Evolutionary conservation across 768 basidiomycete genomes (phyloP), one percentile per base, ranked within the genome.

Genomic region (Tremella fuciformis): DNA sequence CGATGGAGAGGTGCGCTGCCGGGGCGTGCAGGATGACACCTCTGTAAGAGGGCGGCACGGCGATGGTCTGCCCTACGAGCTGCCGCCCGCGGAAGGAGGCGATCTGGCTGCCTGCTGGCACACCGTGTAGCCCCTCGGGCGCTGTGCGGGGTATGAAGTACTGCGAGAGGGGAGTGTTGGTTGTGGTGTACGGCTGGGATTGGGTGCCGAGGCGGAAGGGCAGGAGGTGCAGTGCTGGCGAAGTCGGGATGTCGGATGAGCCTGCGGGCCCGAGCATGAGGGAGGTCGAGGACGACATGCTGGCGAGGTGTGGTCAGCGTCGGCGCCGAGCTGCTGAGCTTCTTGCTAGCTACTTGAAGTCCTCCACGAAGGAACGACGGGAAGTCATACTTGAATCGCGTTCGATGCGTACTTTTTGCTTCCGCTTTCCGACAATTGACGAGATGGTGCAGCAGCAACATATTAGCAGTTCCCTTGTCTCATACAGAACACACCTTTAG

Each of bases 61-160:
- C 21, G 1, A 73, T 59, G 16, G 37, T 34, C 50, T 73, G 71
- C 1, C 68, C 66, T 19, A 66, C 63, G 19, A 73, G 34, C 44
- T 66, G 60, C 26, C 71, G 29, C 13, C 71, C 71, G 16, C 71
- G 40, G 50, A 73, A 73, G 15, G 69, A 37, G 29, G 71, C 71
- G 19, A 67, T 46, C 8, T 58, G 60, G 4, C 57, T 62, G 16
- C 66, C 66, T 11, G 55, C 21, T n/a, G 25, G 9, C n/a, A 68
- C 37, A 42, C 55, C 55, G 21, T 62, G 53, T n/a, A 46, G 37
- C 29, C 47, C 42, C 8, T 57, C 21, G 0, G 65, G 65, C 22
- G 57, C 52, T 8, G 67, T 61, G 13, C 70, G 60, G 8, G 70
- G 65, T 57, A 52, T 51, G 54, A 73, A 70, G 57, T 67, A 70